These are phyloP conservation scores for Boeremia exigua DNA, from an alignment of 2,329 filamentous ascomycete species.

Conservation along the genomic window DNA sequence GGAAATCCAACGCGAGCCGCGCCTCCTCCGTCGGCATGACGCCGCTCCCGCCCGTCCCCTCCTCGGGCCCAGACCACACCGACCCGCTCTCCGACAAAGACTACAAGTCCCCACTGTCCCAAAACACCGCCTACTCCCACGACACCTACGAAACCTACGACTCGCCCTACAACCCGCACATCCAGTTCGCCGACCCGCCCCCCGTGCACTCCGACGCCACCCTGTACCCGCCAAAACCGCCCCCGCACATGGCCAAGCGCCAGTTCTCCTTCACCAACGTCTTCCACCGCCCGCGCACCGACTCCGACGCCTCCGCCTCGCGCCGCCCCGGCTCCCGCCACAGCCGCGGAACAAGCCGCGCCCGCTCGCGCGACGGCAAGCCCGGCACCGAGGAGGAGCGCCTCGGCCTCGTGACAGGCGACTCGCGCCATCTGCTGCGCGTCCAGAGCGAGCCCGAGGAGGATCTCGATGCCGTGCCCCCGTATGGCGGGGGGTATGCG, in stretches of 20 bases:
- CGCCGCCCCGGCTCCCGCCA: constrained; percentile 22
- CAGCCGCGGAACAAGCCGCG: constrained; percentile 33
- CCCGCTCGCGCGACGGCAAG: constrained; percentile 43
- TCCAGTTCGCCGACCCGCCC: constrained; percentile 54
- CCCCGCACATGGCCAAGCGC: constrained; percentile 66
- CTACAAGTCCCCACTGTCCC: constrained; percentile 53
- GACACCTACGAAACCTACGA: constrained; percentile 9
- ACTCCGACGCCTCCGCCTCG: constrained; percentile 25
- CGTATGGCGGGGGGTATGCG: constrained; percentile 20
- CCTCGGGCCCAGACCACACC: constrained; percentile 23
- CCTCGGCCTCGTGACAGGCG: constrained; percentile 81
- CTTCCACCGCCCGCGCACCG: constrained; percentile 62
- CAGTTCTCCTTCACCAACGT: constrained; percentile 95
- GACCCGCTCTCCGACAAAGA: constrained; percentile 49
- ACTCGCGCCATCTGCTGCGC: constrained; percentile 52
- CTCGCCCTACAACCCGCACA: constrained; percentile 18
- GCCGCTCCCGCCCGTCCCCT: constrained; percentile 29
- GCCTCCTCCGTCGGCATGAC: constrained; percentile 31
- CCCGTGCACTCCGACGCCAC: constrained; percentile 46
- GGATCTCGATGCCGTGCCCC: constrained; percentile 15
- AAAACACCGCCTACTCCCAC: constrained; percentile 55
- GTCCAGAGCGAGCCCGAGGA: constrained; percentile 32
- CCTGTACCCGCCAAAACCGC: constrained; percentile 61
- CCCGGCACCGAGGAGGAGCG: constrained; percentile 78
- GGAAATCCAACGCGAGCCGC: constrained; percentile 42